Evolutionary conservation across 2,329 filamentous ascomycete species (phyloP), one percentile per base, ranked within the genome.

Genomic region (Exophiala spinifera): DNA sequence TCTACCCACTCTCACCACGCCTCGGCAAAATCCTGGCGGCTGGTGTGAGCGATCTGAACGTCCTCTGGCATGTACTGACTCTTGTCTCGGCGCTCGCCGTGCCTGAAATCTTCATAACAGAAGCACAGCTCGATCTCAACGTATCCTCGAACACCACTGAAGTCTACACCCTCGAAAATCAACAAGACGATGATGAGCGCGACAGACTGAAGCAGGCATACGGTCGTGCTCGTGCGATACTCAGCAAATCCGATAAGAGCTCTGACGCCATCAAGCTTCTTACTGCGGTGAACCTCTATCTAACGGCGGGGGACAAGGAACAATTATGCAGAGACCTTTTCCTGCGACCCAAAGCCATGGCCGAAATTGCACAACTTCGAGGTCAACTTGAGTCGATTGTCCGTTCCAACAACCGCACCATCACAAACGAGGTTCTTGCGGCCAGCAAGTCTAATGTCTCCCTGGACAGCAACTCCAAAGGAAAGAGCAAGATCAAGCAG

Each of bases 21-120:
- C 96, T 95, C 67, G 86, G 91, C 6, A 89, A 92, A 51, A 97
- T 97, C 72, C 76, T 99, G n/a, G 78, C 95, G 7, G 85, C 96
- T 45, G 92, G 91, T 0, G 85, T 95, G 66, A 79, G 88, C 21
- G 31, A 58, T 4, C 87, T 95, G 66, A 83, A 85, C 55, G 91
- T 94, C 59, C 79, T 95, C 46, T 86, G 87, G 0, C 92, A 95
- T 66, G 89, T 91, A 3, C 87, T 97, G 56, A 89, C 91, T 1
- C 76, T 97, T 10, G 91, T 99, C 2, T 88, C 94, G 0, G 89
- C 88, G 1, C 76, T 99, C 3, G 95, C 92, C 0, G 89, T 92
- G 0, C 87, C 89, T 0, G 92, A 97, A 64, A 74, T 97, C 2
- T 96, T 95, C 68, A 78, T 96, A 14, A 85, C 88, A 0, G 88